Base-by-base conservation (phyloP, 78 protist genomes). In the Dictyostelium brefeldianum region DNA sequence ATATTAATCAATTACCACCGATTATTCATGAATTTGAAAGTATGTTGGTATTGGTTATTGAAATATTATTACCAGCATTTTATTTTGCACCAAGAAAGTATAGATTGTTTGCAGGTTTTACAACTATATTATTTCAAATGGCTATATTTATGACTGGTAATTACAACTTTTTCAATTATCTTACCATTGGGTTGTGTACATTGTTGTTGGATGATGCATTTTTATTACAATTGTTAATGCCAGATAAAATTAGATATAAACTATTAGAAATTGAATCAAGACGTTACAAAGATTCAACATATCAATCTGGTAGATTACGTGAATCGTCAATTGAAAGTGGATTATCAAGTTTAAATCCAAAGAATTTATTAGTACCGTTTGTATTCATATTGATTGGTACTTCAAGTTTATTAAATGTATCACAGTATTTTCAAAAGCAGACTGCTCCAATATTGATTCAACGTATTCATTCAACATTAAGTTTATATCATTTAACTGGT, bases 101-200 rank as follows among this genome's bases (percentile, higher is more conserved):
- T 15, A 89, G 94, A 50, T 51, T 70, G 6, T 25, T 65, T 4
- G 92, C 93, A 11, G 65, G 53, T 2, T 62, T 69, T 3, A n/a
- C 83, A 25, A 95, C 92, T 31, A 47, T 84, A 10, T 12, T 50
- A 20, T 64, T 71, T 29, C 89, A 81, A 75, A 36, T 56, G 27
- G 31, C 6, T 17, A 81, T 94, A 75, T 20, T 62, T 48, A 18
- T 77, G 12, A 94, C 95, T 27, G 98, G 98, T 9, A 96, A 96
- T 75, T 96, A 91, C 80, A 74, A 69, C 31, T 96, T 87, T 27
- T 96, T 95, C 71, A 94, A 96, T 75, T 70, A 82, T 56, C 95
- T 89, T 59, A 89, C 96, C 3, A 77, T 74, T 50, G 83, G 83
- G 50, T 64, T 91, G 27, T 65, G 80, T 29, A 5, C 92, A 2